Evolutionary conservation across 2,329 filamentous ascomycete species (phyloP).

Genomic region (Sclerotinia sclerotiorum): DNA sequence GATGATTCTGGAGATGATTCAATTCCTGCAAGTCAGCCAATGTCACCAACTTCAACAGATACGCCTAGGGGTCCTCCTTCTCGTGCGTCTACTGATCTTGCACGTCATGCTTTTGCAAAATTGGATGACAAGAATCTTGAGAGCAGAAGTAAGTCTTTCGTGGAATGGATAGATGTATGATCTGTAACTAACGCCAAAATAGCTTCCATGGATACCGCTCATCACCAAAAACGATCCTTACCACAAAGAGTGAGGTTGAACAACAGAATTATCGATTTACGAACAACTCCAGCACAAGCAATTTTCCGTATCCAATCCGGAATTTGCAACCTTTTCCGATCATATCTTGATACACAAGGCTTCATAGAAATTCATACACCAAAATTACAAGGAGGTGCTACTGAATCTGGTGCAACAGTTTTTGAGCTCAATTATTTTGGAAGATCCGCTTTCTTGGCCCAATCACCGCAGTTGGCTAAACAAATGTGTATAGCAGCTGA

Average conservation of each 20-base stretch:
- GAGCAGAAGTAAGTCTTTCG: slow-evolving; percentile 24
- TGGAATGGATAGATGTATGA: slow-evolving; percentile 17
- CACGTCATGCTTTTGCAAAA: slow-evolving; percentile 19
- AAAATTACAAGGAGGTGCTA: slow-evolving; percentile 85
- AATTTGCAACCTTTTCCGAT: slow-evolving; percentile 77
- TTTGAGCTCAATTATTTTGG: slow-evolving; percentile 93
- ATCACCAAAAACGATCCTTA: slow-evolving; percentile 33
- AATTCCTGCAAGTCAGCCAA: slow-evolving; percentile 3
- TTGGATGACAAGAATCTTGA: slow-evolving; percentile 18
- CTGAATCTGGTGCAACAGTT: slow-evolving; percentile 86
- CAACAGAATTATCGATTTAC: slow-evolving; percentile 79
- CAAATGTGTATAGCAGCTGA: slow-evolving; percentile 91
- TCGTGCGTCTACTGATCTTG: slow-evolving; percentile 22
- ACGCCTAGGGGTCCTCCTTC: slow-evolving; percentile 17
- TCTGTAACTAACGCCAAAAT: slow-evolving; percentile 1
- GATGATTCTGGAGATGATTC: slow-evolving; percentile 44
- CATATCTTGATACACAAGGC: slow-evolving; percentile 68
- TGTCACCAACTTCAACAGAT: slow-evolving; percentile 16
- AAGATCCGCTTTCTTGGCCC: slow-evolving; percentile 80
- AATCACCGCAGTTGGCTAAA: slow-evolving; percentile 89
- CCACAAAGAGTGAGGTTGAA: slow-evolving; percentile 60
- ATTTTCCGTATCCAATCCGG: slow-evolving; percentile 85
- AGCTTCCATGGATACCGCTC: slow-evolving; percentile 34
- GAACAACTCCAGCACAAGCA: slow-evolving; percentile 81
- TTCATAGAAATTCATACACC: slow-evolving; percentile 95